Conservation (phyloP, 1,139 yeast genomes). For the Yamadazyma kanchanaburiensis region DNA sequence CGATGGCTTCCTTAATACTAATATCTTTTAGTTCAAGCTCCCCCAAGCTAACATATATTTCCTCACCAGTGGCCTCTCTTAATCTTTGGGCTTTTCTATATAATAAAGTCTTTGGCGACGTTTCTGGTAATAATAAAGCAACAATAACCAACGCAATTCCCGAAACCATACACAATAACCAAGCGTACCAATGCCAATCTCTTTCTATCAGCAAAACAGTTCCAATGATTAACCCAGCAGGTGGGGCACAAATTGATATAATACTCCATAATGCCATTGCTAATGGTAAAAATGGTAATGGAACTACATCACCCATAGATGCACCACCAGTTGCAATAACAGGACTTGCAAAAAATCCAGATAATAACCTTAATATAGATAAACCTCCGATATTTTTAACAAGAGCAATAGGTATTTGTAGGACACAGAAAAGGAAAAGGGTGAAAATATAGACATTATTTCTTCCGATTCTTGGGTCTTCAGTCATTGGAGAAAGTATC, state of each 20-base stretch:
- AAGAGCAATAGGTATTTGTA: constrained; percentile 34
- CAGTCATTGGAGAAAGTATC: constrained; percentile 53
- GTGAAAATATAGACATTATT: constrained; percentile 33
- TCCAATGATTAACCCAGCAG: constrained; percentile 31
- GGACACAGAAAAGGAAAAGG: constrained; percentile 26
- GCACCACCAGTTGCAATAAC: constrained; percentile 38
- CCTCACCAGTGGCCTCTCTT: constrained; percentile 40
- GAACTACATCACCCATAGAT: constrained; percentile 25
- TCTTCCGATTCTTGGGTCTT: constrained; percentile 50
- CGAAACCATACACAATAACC: constrained; percentile 38
- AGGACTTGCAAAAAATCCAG: constrained; percentile 34
- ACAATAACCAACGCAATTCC: constrained; percentile 30
- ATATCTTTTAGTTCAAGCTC: constrained; percentile 32
- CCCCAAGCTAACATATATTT: constrained; percentile 38
- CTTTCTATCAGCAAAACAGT: constrained; percentile 20
- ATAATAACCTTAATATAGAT: constrained; percentile 27
- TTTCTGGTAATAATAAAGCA: constrained; percentile 45
- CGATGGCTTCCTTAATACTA: constrained; percentile 20
- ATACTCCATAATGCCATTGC: constrained; percentile 27
- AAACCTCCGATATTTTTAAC: constrained; percentile 26
- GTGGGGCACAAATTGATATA: constrained; percentile 28
- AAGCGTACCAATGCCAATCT: constrained; percentile 44
- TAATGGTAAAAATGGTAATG: constrained; percentile 18
- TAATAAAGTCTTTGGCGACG: constrained; percentile 42
- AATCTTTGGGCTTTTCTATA: constrained; percentile 44